A percentile compares a stretch with the other conserved stretches of the same genome.
Conservation (phyloP, 2,329 filamentous ascomycete species). For the Alternaria alternata region DNA sequence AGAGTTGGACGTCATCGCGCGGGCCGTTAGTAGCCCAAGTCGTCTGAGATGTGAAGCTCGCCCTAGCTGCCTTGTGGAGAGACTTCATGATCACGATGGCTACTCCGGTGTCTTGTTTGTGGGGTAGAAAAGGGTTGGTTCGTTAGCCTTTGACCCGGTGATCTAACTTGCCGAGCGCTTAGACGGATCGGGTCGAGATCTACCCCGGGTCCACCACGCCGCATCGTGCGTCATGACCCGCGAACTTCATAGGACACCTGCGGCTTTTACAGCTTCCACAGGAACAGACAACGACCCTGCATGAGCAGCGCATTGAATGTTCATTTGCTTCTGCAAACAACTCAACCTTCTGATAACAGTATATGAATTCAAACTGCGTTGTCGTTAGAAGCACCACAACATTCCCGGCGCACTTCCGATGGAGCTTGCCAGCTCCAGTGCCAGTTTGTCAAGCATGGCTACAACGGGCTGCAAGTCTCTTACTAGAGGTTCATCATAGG, state of each 20-base stretch:
- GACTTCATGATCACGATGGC: not conserved
- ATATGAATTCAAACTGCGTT: no score
- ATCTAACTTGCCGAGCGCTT: constrained; percentile 3
- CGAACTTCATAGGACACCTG: not conserved
- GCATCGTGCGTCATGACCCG: constrained; percentile 8
- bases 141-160: constrained; percentile 2
- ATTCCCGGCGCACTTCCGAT: not conserved
- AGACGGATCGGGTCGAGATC: not conserved
- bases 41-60: not conserved
- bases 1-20: not conserved
- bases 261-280: not conserved
- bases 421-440: not conserved
- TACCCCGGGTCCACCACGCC: not conserved
- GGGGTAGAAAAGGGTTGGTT: constrained; percentile 5
- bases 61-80: not conserved
- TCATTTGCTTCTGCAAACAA: not conserved
- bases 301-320: not conserved
- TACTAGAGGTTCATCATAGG: not conserved
- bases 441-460: not conserved
- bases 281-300: no score
- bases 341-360: no score
- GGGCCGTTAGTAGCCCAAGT: not conserved
- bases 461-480: not conserved
- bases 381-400: no score
- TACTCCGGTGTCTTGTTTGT: constrained; percentile 1